Conservation (phyloP, 345 rosid genomes). For the Carallia brachiata region DNA sequence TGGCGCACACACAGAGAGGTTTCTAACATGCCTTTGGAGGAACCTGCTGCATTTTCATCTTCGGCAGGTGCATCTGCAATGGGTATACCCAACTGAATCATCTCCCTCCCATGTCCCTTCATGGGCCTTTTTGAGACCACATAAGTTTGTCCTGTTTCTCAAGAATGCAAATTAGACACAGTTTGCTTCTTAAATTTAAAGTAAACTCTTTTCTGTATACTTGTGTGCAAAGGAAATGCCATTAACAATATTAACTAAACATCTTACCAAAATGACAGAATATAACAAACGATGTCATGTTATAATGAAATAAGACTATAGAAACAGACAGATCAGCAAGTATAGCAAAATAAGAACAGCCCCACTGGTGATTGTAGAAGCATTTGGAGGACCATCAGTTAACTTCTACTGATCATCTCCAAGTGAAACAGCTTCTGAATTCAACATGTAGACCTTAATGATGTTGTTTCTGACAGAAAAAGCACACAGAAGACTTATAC, state of each 20-base stretch:
- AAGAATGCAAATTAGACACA: constrained; percentile 9
- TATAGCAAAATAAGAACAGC: no score
- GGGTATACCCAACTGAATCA: constrained; percentile 85
- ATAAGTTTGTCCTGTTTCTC: constrained; percentile 72
- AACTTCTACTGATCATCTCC: no score
- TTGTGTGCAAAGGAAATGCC: neutral
- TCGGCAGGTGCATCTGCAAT: constrained; percentile 71
- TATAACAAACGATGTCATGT: neutral
- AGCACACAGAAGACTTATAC: no score
- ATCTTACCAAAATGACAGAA: neutral
- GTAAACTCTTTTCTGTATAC: neutral
- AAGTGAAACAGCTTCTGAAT: no score
- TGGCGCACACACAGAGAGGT: neutral
- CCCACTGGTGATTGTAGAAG: no score
- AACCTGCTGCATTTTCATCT: constrained; percentile 49
- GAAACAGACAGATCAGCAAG: no score
- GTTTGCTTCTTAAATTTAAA: constrained; percentile 6
- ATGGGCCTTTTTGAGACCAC: constrained; percentile 65
- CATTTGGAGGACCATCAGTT: no score
- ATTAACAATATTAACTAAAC: neutral
- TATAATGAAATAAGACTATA: no score
- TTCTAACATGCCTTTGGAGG: constrained; percentile 56
- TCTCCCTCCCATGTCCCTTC: constrained; percentile 94
- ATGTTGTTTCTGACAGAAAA: no score
- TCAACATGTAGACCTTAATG: no score